A percentile compares a stretch with the other conserved stretches of the same genome.
Evolutionary conservation across 768 basidiomycete genomes (phyloP).

Genomic region (Tubosaeta brunneosetosa): DNA sequence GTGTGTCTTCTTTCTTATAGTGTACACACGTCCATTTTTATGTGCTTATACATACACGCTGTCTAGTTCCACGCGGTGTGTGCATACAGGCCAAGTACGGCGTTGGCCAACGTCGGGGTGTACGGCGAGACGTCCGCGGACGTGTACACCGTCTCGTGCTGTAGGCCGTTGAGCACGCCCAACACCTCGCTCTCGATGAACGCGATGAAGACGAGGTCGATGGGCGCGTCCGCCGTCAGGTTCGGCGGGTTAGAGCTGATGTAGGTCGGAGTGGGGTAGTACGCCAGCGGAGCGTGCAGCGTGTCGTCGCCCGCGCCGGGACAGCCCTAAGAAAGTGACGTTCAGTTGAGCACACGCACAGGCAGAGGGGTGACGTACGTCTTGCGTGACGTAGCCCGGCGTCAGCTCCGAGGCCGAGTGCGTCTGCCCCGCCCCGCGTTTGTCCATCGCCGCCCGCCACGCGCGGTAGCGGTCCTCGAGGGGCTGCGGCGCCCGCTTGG

Average conservation of each 20-base stretch:
- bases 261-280: slow-evolving; percentile 51
- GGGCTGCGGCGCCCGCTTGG: slow-evolving; percentile 31
- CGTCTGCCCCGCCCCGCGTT: slow-evolving; percentile 25
- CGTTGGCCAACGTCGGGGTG: slow-evolving; percentile 39
- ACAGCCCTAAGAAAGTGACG: slow-evolving; percentile 43
- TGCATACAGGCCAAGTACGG: slow-evolving; percentile 37
- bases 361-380: slow-evolving; percentile 38
- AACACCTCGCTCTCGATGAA: slow-evolving; percentile 58
- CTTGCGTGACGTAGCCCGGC: slow-evolving; percentile 70
- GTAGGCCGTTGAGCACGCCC: slow-evolving; percentile 50
- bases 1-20: not conserved
- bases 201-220: slow-evolving; percentile 75
- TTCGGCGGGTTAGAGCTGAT: slow-evolving; percentile 52
- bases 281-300: slow-evolving; percentile 55
- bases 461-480: slow-evolving; percentile 46
- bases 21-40: too few species aligned
- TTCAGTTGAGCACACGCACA: not conserved
- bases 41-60: too few species aligned
- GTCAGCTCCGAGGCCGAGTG: slow-evolving; percentile 44
- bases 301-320: slow-evolving; percentile 75
- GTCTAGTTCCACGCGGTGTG: not conserved
- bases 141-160: slow-evolving; percentile 47
- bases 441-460: slow-evolving; percentile 60
- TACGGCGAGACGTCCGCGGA: slow-evolving; percentile 51
- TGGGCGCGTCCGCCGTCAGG: slow-evolving; percentile 42